Evolutionary conservation across 1,139 yeast genomes (phyloP), one percentile per base, ranked within the genome.

Genomic region (Yarrowia galli): DNA sequence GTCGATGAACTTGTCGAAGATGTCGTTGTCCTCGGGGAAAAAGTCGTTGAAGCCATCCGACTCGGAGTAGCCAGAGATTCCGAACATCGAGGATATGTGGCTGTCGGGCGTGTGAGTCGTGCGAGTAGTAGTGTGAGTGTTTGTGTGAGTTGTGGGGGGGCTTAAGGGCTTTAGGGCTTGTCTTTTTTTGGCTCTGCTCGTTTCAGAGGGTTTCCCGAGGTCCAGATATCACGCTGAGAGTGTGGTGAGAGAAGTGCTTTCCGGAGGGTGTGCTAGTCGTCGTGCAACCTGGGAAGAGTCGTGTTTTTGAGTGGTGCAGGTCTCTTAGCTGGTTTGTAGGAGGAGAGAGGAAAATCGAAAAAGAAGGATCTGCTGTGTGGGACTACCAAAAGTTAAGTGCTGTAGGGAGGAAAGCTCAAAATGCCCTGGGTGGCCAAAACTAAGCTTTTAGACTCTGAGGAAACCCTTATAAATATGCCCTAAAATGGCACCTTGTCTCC

Each of bases 41-140:
- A 46, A 61, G 66, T 61, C 66, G 66, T 61, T 61, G 56, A 61
- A 61, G 45, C 66, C 66, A 20, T 61, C 66, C 66, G 66, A 46
- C 46, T 61, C 66, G 43, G 66, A 61, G 56, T 46, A 48, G 66
- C 66, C 66, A 13, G 66, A 46, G 56, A 61, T 45, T 36, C 66
- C 66, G 23, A 61, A 61, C 66, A 61, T 61, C 36, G 56, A 22
- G 25, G 25, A 12, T 16, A 16, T 9, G n/a, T 25, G n/a, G 56
- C 22, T 49, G 32, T 49, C n/a, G 15, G 16, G 51, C 13, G 45
- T 18, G 46, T n/a, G 46, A 43, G 46, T 43, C 20, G 22, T 9
- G 12, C 12, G 25, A 22, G 18, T 28, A 10, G 32, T 28, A 28
- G 32, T 28, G 32, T 28, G 32, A 23, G 28, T 12, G 15, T 10